These are phyloP conservation scores for Mucor circinelloides DNA, from an alignment of 371 early-diverging fungal species.

Conservation along the genomic window DNA sequence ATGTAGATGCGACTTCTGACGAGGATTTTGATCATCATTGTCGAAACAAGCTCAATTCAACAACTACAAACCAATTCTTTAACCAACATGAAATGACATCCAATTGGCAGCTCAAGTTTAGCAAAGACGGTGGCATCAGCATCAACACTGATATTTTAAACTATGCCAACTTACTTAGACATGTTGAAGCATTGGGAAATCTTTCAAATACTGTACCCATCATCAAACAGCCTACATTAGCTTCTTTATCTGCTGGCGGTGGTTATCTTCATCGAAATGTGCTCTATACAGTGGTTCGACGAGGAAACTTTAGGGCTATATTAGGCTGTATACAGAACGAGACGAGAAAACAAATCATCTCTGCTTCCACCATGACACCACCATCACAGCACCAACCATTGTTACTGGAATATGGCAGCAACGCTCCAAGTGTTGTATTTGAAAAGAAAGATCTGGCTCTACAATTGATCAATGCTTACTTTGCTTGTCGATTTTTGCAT, in stretches of 20 bases:
- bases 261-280: slow-evolving; percentile 13
- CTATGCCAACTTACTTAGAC: slow-evolving; percentile 11
- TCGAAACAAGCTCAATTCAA: neutral
- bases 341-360: neutral
- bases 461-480: slow-evolving; percentile 34
- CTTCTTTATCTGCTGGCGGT: slow-evolving; percentile 9
- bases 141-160: slow-evolving; percentile 21
- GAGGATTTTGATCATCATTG: slow-evolving; percentile 2
- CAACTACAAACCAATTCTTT: neutral
- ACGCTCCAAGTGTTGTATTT: neutral
- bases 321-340: slow-evolving; percentile 11
- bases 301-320: slow-evolving; percentile 8
- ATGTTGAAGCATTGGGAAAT: slow-evolving; percentile 10
- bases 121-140: slow-evolving; percentile 11
- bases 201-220: neutral
- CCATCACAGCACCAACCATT: neutral
- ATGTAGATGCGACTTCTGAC: slow-evolving; percentile 1
- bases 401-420: neutral
- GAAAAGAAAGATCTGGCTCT: slow-evolving; percentile 9
- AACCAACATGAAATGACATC: neutral
- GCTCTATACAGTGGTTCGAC: slow-evolving; percentile 7
- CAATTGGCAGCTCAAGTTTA: slow-evolving; percentile 17
- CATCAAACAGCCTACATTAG: slow-evolving; percentile 15
- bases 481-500: slow-evolving; percentile 37
- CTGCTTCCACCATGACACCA: neutral